Percentiles rank a stretch among this genome's conserved stretches.
phyloP scores from a whole-genome alignment of 495 filamentous ascomycete species.

The Xylaria flabelliformis region DNA sequence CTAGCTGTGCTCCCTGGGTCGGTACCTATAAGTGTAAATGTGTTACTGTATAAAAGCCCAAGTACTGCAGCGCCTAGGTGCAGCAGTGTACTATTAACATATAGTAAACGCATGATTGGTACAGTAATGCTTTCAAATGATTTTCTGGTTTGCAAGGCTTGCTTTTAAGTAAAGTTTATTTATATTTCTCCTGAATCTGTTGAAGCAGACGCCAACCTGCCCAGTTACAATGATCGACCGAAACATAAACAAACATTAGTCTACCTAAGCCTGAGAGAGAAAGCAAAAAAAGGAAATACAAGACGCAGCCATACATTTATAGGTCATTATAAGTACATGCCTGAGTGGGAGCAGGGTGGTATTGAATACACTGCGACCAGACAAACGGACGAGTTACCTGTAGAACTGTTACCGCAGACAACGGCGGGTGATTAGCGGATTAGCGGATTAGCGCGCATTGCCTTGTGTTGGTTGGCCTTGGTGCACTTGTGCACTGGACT shows the following conservation, averaged over 20 bases:
- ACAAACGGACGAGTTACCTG: background rate
- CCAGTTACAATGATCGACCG: background rate
- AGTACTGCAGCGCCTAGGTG: background rate
- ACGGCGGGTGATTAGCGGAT: background rate
- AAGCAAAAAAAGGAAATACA: background rate
- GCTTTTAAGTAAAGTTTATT: background rate
- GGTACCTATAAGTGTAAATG: background rate
- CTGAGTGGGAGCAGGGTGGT: background rate
- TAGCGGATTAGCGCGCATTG: background rate
- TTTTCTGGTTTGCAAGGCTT: background rate
- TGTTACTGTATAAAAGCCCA: no score
- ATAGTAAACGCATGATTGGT: background rate
- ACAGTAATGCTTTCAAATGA: background rate
- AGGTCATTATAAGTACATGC: background rate
- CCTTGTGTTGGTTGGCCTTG: background rate
- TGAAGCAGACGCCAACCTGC: background rate
- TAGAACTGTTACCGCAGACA: background rate
- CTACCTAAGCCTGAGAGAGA: background rate
- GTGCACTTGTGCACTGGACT: constrained; percentile 12
- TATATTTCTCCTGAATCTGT: no score
- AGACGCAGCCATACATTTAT: background rate
- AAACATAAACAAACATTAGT: background rate
- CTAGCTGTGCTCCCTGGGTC: background rate
- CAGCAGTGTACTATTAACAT: background rate
- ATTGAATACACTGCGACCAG: background rate